These are phyloP conservation scores for Papilionanthe hybrid DNA, from an alignment of 116 monocot species.

Conservation along the genomic window DNA sequence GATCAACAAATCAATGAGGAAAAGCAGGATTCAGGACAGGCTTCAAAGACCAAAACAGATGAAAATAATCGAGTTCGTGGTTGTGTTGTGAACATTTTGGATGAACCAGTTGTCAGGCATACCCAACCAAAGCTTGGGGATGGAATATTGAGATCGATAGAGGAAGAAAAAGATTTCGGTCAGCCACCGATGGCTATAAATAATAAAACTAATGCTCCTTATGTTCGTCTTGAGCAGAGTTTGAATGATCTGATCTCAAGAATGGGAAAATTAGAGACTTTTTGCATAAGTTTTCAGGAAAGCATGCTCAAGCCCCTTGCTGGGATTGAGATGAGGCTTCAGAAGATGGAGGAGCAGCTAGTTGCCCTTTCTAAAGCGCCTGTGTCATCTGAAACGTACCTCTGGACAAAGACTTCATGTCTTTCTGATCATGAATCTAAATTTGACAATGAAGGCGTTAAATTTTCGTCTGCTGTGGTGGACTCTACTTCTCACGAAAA, in stretches of 20 bases:
- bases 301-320: constrained; percentile 61
- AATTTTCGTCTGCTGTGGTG: constrained; percentile 4
- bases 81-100: neutral
- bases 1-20: neutral
- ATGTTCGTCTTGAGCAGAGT: constrained; percentile 36
- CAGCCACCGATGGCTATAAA: constrained; percentile 6
- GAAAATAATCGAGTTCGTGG: neutral
- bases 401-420: constrained; percentile 19
- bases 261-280: constrained; percentile 63
- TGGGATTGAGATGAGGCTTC: constrained; percentile 69
- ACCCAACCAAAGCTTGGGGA: neutral
- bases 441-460: constrained; percentile 10
- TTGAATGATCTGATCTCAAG: constrained; percentile 58
- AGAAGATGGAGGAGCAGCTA: constrained; percentile 49
- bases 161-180: neutral
- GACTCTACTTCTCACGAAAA: neutral
- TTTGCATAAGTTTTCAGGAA: constrained; percentile 62
- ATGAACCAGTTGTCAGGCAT: neutral
- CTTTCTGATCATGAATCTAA: constrained; percentile 30
- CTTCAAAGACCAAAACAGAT: neutral
- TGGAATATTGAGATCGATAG: neutral
- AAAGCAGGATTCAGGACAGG: neutral
- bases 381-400: constrained; percentile 14
- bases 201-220: constrained; percentile 17
- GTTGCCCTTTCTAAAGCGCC: constrained; percentile 29